Conservation (phyloP, 2,329 filamentous ascomycete genomes). For the Colletotrichum navitas region DNA sequence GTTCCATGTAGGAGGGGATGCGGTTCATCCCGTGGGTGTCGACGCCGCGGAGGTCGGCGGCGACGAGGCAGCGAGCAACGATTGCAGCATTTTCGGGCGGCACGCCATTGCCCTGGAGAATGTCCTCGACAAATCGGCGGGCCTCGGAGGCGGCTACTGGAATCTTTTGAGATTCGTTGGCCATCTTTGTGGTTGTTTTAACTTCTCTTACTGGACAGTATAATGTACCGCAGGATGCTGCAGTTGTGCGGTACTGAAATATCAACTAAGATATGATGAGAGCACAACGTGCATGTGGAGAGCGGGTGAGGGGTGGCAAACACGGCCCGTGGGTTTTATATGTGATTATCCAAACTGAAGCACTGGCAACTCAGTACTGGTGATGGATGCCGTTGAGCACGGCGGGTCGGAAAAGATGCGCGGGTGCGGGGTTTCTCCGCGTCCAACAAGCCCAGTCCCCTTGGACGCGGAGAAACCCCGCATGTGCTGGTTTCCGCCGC, state of each 20-base stretch:
- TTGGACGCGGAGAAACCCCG: background rate
- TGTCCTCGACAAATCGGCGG: slow-evolving; percentile 61
- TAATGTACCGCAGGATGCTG: no score
- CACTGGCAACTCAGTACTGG: background rate
- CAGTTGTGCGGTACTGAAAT: background rate
- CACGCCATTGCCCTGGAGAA: slow-evolving; percentile 73
- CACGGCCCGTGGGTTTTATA: no score
- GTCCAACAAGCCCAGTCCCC: slow-evolving; percentile 15
- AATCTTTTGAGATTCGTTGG: slow-evolving; percentile 44
- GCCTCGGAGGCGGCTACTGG: slow-evolving; percentile 57
- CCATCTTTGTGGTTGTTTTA: slow-evolving; percentile 13
- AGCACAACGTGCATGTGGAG: background rate
- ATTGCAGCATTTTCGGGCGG: slow-evolving; percentile 68
- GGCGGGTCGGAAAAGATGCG: background rate
- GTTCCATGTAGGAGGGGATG: slow-evolving; percentile 81
- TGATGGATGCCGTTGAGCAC: background rate
- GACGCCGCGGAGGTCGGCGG: slow-evolving; percentile 82
- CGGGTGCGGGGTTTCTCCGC: slow-evolving; percentile 19
- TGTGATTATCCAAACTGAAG: background rate
- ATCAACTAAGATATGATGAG: background rate
- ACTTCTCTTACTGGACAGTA: background rate
- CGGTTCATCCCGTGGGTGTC: slow-evolving; percentile 84
- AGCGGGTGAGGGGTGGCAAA: background rate
- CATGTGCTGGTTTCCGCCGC: background rate
- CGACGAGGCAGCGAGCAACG: slow-evolving; percentile 76